phyloP scores from a whole-genome alignment of 805 yeast species.

The Hanseniaspora meyeri region DNA sequence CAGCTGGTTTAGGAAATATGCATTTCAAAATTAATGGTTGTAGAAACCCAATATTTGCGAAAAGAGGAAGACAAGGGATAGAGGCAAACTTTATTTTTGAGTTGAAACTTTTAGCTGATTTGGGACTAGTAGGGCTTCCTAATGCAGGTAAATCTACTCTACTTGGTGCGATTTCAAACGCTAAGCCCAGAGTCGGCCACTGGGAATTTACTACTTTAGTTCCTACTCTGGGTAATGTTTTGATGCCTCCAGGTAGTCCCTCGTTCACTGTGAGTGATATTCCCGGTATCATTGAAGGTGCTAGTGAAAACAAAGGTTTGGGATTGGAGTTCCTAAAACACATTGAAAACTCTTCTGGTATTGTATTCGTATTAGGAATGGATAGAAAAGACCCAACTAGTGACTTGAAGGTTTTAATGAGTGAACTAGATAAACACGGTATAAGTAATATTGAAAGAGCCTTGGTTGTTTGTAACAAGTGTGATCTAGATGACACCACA shows the following conservation, averaged over 20 bases:
- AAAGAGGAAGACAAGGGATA: constrained; percentile 60
- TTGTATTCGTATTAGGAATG: constrained; percentile 74
- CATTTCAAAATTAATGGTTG: constrained; percentile 75
- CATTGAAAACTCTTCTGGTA: constrained; percentile 79
- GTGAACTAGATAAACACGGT: constrained; percentile 55
- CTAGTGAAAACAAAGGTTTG: constrained; percentile 75
- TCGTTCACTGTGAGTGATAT: constrained; percentile 90
- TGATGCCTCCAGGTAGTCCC: constrained; percentile 46
- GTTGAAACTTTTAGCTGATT: constrained; percentile 76
- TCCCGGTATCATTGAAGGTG: constrained; percentile 90
- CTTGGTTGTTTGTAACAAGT: constrained; percentile 85
- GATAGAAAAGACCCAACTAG: constrained; percentile 53
- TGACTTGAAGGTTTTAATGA: constrained; percentile 50
- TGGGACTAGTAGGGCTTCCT: constrained; percentile 90
- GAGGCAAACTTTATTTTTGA: constrained; percentile 64
- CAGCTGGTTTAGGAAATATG: constrained; percentile 94
- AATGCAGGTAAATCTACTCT: constrained; percentile 94
- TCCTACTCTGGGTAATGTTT: constrained; percentile 84
- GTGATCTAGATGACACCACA: constrained; percentile 44
- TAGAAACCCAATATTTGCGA: constrained; percentile 82
- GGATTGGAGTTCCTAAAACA: constrained; percentile 88
- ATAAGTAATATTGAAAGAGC: constrained; percentile 50
- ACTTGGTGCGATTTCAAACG: constrained; percentile 73
- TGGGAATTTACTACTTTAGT: constrained; percentile 94
- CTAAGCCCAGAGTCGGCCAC: constrained; percentile 84